phyloP scores from a whole-genome alignment of 345 rosid genomes.

The Alliaria petiolata region DNA sequence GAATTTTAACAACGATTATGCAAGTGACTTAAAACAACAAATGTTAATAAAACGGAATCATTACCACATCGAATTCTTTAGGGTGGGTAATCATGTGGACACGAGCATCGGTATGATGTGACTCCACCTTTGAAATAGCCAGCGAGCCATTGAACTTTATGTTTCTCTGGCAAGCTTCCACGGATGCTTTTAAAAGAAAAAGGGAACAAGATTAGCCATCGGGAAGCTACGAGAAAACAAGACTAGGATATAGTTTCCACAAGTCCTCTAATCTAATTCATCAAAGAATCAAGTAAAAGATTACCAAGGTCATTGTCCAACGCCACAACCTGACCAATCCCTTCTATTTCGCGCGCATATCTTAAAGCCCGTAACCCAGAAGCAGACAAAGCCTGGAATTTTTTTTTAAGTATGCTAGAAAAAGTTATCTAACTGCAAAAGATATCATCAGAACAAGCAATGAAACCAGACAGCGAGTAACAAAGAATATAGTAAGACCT shows the following conservation, averaged over 20 bases:
- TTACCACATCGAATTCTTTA: slow-evolving; percentile 95
- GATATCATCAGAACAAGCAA: neutral
- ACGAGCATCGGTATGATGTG: slow-evolving; percentile 95
- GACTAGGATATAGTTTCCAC: neutral
- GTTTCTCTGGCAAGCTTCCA: slow-evolving; percentile 90
- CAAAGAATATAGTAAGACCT: slow-evolving; percentile 43
- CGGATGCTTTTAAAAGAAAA: slow-evolving; percentile 50
- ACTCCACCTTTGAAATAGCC: slow-evolving; percentile 86
- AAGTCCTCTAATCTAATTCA: neutral
- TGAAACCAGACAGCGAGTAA: neutral
- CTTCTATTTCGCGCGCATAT: slow-evolving; percentile 84
- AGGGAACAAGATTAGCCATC: neutral
- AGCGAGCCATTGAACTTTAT: slow-evolving; percentile 84
- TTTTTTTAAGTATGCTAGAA: neutral
- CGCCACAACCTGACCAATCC: slow-evolving; percentile 90
- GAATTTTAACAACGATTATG: neutral
- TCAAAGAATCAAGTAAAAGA: neutral
- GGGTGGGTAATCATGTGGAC: slow-evolving; percentile 92
- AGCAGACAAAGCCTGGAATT: slow-evolving; percentile 78
- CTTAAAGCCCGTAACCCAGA: slow-evolving; percentile 90
- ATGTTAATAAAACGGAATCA: neutral
- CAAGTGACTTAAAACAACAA: neutral
- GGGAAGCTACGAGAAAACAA: neutral
- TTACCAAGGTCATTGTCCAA: slow-evolving; percentile 69
- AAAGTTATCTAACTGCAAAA: neutral